A percentile compares a stretch with the other conserved stretches of the same genome.
Evolutionary conservation across 2,329 filamentous ascomycete species (phyloP).

Genomic region (Mycosphaerelloides madeirae): DNA sequence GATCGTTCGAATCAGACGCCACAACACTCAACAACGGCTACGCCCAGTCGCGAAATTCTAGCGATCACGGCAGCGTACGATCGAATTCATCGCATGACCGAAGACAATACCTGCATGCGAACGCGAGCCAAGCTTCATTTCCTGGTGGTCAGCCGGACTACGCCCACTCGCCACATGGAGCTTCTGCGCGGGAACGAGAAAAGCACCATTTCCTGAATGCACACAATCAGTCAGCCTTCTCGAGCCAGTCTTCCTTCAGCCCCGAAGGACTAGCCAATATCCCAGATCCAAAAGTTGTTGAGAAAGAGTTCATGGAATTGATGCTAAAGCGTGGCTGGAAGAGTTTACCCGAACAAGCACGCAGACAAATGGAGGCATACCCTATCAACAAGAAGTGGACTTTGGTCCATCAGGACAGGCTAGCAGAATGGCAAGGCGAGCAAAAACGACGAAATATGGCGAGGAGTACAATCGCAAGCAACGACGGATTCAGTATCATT

Average conservation of each 20-base stretch:
- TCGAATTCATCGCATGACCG: conserved; percentile 58
- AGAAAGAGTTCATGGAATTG: conserved; percentile 84
- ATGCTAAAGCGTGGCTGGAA: conserved; percentile 99
- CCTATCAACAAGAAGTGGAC: conserved; percentile 96
- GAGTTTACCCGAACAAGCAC: conserved; percentile 89
- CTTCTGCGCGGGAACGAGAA: conserved; percentile 35
- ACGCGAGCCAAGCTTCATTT: conserved; percentile 47
- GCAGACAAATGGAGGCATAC: conserved; percentile 93
- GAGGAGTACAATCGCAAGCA: conserved; percentile 57
- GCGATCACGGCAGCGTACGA: conserved; percentile 61
- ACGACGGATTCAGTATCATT: conserved; percentile 60
- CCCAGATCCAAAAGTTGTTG: conserved; percentile 74
- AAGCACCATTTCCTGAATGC: conserved; percentile 35
- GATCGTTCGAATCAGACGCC: conserved; percentile 39
- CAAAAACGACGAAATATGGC: conserved; percentile 78
- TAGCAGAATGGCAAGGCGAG: conserved; percentile 91
- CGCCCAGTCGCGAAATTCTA: conserved; percentile 26
- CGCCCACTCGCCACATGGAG: conserved; percentile 36
- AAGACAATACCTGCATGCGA: conserved; percentile 44
- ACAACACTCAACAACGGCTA: conserved; percentile 51
- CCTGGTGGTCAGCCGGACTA: conserved; percentile 42
- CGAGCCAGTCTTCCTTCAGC: conserved; percentile 46
- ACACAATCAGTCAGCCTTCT: conserved; percentile 43
- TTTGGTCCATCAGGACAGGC: conserved; percentile 85
- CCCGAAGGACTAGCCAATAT: conserved; percentile 65